Conservation (phyloP, 1,284 basidiomycete genomes). For the Laetiporus sulphureus region DNA sequence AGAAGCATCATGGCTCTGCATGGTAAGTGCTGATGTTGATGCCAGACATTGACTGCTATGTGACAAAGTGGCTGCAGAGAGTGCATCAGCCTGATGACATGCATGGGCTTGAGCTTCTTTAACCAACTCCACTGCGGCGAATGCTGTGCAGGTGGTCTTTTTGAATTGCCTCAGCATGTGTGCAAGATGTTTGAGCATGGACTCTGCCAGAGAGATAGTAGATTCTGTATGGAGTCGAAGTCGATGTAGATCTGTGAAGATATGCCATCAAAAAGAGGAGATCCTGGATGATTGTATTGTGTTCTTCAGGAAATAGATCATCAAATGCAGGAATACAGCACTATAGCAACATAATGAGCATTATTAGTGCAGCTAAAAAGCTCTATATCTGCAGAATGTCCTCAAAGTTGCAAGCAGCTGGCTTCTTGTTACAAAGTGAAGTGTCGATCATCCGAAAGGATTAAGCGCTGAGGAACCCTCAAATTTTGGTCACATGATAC, state of each 20-base stretch:
- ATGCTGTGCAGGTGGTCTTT: slow-evolving; percentile 8
- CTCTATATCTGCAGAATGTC: slow-evolving; percentile 21
- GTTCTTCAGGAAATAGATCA: slow-evolving; percentile 16
- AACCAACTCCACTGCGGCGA: slow-evolving; percentile 20
- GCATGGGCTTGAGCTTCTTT: slow-evolving; percentile 15
- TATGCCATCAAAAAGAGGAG: slow-evolving; percentile 19
- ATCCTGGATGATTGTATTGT: slow-evolving; percentile 16
- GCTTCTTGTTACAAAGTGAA: too few species aligned
- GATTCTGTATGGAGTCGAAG: slow-evolving; percentile 23
- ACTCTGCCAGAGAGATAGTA: slow-evolving; percentile 14
- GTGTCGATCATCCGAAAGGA: too few species aligned
- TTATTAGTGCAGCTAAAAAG: neutral
- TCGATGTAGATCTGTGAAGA: slow-evolving; percentile 27
- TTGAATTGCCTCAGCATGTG: slow-evolving; percentile 14
- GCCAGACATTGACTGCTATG: too few species aligned
- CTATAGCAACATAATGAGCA: slow-evolving; percentile 6
- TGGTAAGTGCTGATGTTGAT: neutral
- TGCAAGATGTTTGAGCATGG: slow-evolving; percentile 14
- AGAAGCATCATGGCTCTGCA: neutral
- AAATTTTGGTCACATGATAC: too few species aligned
- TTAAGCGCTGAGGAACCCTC: too few species aligned
- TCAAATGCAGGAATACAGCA: slow-evolving; percentile 26
- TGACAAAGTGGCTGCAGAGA: too few species aligned
- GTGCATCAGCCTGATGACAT: slow-evolving; percentile 3
- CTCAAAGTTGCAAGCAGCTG: slow-evolving; percentile 25